These are phyloP conservation scores for Podospora anserina DNA, from an alignment of 495 filamentous ascomycete species.

Conservation along the genomic window DNA sequence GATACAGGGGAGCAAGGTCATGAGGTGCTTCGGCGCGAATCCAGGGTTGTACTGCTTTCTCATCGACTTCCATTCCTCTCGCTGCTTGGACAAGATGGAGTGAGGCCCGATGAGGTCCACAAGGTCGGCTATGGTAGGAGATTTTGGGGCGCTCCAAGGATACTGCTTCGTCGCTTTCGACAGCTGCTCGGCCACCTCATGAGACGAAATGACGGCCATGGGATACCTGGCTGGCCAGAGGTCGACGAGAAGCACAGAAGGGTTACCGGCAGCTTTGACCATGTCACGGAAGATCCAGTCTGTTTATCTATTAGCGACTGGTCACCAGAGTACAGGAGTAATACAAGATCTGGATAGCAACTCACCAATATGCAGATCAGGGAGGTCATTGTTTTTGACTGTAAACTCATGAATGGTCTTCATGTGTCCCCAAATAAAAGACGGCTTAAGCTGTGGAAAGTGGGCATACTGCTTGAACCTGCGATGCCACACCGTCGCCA, in stretches of 20 bases:
- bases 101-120: constrained; percentile 34
- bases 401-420: constrained; percentile 24
- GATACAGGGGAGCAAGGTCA: constrained; percentile 40
- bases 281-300: constrained; percentile 27
- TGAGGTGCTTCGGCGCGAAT: constrained; percentile 43
- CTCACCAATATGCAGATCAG: constrained; percentile 29
- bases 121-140: constrained; percentile 32
- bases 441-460: constrained; percentile 32
- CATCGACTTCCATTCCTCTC: constrained; percentile 39
- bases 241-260: constrained; percentile 35
- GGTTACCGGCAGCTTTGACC: constrained; percentile 25
- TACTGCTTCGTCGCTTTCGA: constrained; percentile 35
- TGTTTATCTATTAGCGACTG: background rate
- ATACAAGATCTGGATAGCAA: background rate
- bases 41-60: constrained; percentile 44
- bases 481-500: constrained; percentile 7
- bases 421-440: constrained; percentile 35
- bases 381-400: constrained; percentile 1
- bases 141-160: constrained; percentile 45
- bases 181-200: constrained; percentile 46
- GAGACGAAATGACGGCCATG: constrained; percentile 41
- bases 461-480: constrained; percentile 32
- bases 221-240: constrained; percentile 33
- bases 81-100: constrained; percentile 37
- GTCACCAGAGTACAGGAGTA: too few species aligned